Conservation (phyloP, 2,329 filamentous ascomycete species). For the Aureobasidium melanogenum region DNA sequence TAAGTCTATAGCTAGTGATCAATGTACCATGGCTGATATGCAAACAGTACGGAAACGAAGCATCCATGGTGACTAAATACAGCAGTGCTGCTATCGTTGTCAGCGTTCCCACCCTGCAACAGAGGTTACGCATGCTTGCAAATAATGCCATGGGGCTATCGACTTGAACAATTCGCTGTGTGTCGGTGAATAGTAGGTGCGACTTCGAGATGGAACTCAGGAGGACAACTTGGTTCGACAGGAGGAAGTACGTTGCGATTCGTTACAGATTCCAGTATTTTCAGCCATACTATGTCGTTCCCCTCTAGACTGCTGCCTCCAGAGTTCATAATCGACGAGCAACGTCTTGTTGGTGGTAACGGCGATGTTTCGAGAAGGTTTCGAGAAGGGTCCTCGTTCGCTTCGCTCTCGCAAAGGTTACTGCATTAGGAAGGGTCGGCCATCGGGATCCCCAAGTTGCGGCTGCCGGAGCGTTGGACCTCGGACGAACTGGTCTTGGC, state of each 20-base stretch:
- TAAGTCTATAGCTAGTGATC: neutral
- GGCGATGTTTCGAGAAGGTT: too few relatives aligned
- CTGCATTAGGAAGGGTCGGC: neutral
- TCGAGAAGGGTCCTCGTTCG: neutral
- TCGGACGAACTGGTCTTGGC: neutral
- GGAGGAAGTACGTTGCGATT: neutral
- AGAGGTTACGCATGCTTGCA: neutral
- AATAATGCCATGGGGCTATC: too few relatives aligned
- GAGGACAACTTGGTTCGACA: neutral
- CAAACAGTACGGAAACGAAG: neutral
- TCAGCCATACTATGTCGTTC: neutral
- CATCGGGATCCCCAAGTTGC: neutral
- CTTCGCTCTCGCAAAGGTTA: conserved; percentile 3
- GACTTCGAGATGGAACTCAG: too few relatives aligned
- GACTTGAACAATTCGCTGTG: too few relatives aligned
- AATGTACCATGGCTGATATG: neutral
- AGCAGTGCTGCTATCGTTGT: conserved; percentile 1
- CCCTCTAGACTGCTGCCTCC: neutral
- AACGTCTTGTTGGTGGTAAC: too few relatives aligned
- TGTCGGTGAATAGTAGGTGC: too few relatives aligned
- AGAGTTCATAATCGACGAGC: too few relatives aligned
- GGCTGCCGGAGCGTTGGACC: neutral
- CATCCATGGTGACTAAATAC: conserved; percentile 1
- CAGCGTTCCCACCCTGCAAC: neutral
- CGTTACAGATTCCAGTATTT: neutral